Conservation (phyloP, 1,284 basidiomycete species). For the Inonotus hispidus region DNA sequence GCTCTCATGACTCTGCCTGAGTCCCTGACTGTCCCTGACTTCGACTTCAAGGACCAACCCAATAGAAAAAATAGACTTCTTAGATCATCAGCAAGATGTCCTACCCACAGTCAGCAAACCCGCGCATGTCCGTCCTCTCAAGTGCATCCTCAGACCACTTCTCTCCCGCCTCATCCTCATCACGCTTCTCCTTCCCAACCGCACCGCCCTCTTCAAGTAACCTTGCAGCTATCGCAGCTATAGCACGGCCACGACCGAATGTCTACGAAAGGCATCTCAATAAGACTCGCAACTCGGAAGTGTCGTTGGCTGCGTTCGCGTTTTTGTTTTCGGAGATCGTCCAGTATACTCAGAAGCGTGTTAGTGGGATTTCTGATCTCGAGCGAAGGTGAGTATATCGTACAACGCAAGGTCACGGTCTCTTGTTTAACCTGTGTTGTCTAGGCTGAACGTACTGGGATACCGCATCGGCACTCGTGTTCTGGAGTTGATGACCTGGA, state of each 20-base stretch:
- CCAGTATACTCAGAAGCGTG: conserved; percentile 92
- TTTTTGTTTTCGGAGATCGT: conserved; percentile 91
- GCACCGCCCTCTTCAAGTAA: conserved; percentile 44
- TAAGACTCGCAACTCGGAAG: conserved; percentile 76
- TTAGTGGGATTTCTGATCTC: conserved; percentile 90
- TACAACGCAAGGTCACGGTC: conserved; percentile 9
- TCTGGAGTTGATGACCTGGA: conserved; percentile 73
- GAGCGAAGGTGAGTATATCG: conserved; percentile 61
- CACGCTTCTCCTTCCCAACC: conserved; percentile 64
- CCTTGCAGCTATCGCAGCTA: conserved; percentile 37
- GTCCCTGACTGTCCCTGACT: too few relatives aligned
- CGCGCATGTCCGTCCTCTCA: conserved; percentile 66
- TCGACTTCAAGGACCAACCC: not conserved
- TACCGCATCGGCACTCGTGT: conserved; percentile 85
- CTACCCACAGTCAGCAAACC: conserved; percentile 28
- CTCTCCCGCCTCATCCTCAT: conserved; percentile 54
- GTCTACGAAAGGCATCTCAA: conserved; percentile 85
- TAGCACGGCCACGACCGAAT: conserved; percentile 47
- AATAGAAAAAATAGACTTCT: too few relatives aligned
- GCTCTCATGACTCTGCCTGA: too few relatives aligned
- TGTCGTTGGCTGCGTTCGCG: conserved; percentile 76
- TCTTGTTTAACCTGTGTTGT: conserved; percentile 11
- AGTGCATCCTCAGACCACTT: conserved; percentile 62
- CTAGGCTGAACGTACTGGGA: conserved; percentile 84
- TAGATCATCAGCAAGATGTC: conserved; percentile 2